phyloP scores from a whole-genome alignment of 2,329 filamentous ascomycete species.

The Clonostachys rosea region DNA sequence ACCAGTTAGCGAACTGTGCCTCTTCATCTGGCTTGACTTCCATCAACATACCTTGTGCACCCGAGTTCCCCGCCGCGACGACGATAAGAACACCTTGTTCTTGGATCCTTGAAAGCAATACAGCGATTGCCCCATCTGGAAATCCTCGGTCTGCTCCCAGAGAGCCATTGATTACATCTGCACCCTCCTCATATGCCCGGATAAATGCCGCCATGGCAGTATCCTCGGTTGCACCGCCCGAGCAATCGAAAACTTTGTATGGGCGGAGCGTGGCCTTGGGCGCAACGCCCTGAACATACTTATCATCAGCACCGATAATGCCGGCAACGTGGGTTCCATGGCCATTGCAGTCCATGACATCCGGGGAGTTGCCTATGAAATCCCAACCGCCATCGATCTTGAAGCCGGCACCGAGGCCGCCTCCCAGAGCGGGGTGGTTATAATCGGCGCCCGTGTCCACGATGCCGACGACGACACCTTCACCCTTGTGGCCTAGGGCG shows the following conservation, averaged over 20 bases:
- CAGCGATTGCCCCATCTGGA: too few species aligned
- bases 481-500: constrained; percentile 8
- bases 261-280: constrained; percentile 50
- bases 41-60: too few species aligned
- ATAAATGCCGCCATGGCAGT: constrained; percentile 55
- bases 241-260: constrained; percentile 54
- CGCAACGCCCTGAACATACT: constrained; percentile 42
- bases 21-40: too few species aligned
- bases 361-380: constrained; percentile 6
- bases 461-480: constrained; percentile 13
- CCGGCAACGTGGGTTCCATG: constrained; percentile 61
- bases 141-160: constrained; percentile 25
- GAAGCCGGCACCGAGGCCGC: constrained; percentile 9
- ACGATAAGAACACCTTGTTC: too few species aligned
- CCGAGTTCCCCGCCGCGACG: too few species aligned
- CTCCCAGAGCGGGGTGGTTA: constrained; percentile 10
- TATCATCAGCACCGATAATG: constrained; percentile 51
- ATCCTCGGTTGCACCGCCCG: constrained; percentile 44
- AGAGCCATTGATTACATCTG: constrained; percentile 51
- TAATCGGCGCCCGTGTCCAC: constrained; percentile 16
- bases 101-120: too few species aligned
- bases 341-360: constrained; percentile 23
- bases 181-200: constrained; percentile 55
- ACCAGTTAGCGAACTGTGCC: too few species aligned
- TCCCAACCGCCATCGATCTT: constrained; percentile 11